phyloP scores from a whole-genome alignment of 1,284 basidiomycete genomes.

The Microbotryum silenes-acaulis region DNA sequence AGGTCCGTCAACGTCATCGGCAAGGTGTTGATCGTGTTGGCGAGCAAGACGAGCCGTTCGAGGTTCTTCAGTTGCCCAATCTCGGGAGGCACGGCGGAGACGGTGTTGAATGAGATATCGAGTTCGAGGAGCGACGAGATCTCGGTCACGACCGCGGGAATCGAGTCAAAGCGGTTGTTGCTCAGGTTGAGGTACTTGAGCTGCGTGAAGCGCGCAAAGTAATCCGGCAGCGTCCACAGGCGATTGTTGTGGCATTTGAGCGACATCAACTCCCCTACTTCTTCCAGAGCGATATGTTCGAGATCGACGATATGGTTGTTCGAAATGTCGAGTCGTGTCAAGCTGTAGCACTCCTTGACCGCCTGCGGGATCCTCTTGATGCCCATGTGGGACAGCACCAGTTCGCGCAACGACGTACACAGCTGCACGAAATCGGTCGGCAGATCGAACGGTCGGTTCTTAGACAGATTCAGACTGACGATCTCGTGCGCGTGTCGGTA shows the following conservation, averaged over 20 bases:
- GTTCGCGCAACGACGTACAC: constrained; percentile 72
- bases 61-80: constrained; percentile 65
- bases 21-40: constrained; percentile 73
- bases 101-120: constrained; percentile 91
- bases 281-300: constrained; percentile 73
- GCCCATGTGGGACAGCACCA: constrained; percentile 85
- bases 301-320: constrained; percentile 89
- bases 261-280: constrained; percentile 62
- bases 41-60: constrained; percentile 73
- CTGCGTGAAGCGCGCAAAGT: constrained; percentile 65
- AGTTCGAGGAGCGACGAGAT: constrained; percentile 71
- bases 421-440: constrained; percentile 94
- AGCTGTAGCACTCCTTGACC: constrained; percentile 63
- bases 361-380: constrained; percentile 88
- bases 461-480: constrained; percentile 77
- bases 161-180: constrained; percentile 85
- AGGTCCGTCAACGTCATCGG: constrained; percentile 62
- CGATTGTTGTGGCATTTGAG: constrained; percentile 89
- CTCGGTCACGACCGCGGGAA: constrained; percentile 70
- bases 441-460: constrained; percentile 93
- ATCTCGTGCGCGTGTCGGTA: constrained; percentile 83
- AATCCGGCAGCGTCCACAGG: constrained; percentile 74
- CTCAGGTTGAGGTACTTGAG: constrained; percentile 85
- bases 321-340: constrained; percentile 81
- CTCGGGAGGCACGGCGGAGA: constrained; percentile 70